phyloP scores from a whole-genome alignment of 78 protist species.

The Protostelium mycophagum region DNA sequence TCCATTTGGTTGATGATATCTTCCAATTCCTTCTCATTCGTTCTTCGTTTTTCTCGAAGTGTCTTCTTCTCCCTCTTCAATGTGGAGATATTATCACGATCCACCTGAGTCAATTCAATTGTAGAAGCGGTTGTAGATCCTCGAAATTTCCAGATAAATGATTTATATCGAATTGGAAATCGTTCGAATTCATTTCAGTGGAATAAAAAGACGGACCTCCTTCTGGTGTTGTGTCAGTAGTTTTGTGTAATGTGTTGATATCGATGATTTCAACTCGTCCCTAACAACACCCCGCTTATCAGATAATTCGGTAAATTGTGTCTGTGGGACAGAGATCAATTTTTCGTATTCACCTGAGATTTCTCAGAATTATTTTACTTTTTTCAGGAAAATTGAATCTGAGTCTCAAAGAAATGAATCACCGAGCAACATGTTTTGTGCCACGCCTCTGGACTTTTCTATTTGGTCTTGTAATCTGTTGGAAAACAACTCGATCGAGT shows the following conservation, averaged over 20 bases:
- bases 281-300: neutral
- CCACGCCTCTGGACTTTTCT: neutral
- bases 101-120: too few relatives aligned
- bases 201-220: neutral
- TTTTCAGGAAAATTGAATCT: too few relatives aligned
- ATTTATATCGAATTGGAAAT: too few relatives aligned
- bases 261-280: neutral
- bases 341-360: neutral
- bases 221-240: neutral
- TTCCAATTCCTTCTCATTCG: neutral
- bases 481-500: neutral
- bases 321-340: neutral
- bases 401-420: too few relatives aligned
- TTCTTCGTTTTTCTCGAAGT: neutral
- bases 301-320: neutral
- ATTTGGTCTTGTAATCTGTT: neutral
- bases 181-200: too few relatives aligned
- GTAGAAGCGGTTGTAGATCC: too few relatives aligned
- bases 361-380: too few relatives aligned
- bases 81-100: neutral
- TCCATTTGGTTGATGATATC: neutral
- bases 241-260: neutral
- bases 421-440: neutral
- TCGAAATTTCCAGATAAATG: too few relatives aligned
- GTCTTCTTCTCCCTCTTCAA: neutral